These are phyloP conservation scores for Dichotomocladium elegans DNA, from an alignment of 371 early-diverging fungal species.

Conservation along the genomic window DNA sequence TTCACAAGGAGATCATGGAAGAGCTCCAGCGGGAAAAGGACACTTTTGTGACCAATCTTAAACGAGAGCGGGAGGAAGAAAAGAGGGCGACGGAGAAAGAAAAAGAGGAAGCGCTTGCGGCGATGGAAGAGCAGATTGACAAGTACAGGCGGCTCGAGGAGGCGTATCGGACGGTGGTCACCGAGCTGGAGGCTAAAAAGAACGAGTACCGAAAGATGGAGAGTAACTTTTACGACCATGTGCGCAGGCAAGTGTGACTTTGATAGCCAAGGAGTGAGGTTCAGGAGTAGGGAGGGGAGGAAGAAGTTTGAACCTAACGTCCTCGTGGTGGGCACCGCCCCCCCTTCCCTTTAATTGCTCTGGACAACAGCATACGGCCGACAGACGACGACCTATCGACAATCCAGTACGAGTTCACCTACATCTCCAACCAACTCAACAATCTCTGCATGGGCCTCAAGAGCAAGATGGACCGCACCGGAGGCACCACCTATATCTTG, in stretches of 20 bases:
- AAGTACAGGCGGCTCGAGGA: slow-evolving; percentile 20
- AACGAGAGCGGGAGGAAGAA: slow-evolving; percentile 24
- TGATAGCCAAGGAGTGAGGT: too few species aligned
- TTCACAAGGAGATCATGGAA: slow-evolving; percentile 40
- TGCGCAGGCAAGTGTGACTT: slow-evolving; percentile 12
- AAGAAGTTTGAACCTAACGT: too few species aligned
- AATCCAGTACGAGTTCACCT: slow-evolving; percentile 37
- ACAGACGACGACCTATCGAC: slow-evolving; percentile 51
- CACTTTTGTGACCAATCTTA: slow-evolving; percentile 16
- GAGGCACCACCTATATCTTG: slow-evolving; percentile 24
- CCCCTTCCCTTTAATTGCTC: too few species aligned
- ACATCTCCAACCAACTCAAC: slow-evolving; percentile 31
- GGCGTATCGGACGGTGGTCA: slow-evolving; percentile 8
- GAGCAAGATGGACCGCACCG: slow-evolving; percentile 27
- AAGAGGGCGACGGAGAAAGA: slow-evolving; percentile 7
- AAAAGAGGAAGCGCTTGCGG: slow-evolving; percentile 11
- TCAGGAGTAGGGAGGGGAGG: too few species aligned
- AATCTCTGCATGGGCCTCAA: slow-evolving; percentile 42
- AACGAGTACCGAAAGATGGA: slow-evolving; percentile 36
- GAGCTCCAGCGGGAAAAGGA: slow-evolving; percentile 35
- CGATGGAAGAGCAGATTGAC: slow-evolving; percentile 16
- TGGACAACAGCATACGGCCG: slow-evolving; percentile 36
- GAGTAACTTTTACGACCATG: slow-evolving; percentile 37
- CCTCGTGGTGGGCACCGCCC: too few species aligned
- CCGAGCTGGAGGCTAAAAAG: slow-evolving; percentile 31